Evolutionary conservation across 768 basidiomycete genomes (phyloP).

Genomic region (Candolleomyces efflorescens): DNA sequence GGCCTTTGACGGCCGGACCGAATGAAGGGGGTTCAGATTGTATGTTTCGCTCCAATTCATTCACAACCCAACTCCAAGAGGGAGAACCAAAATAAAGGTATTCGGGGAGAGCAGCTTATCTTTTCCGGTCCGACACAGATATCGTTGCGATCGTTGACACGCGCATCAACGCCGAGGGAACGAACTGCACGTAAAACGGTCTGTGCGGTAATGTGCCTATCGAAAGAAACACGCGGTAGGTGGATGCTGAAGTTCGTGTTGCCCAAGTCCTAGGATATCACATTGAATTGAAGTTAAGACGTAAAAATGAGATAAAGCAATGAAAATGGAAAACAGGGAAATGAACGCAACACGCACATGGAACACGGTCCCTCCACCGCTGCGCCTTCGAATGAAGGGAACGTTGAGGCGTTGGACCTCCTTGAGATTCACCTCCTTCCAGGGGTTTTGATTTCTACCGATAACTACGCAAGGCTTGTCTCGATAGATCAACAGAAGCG

Average conservation of each 20-base stretch:
- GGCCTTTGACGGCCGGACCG: too few species aligned
- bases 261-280: constrained; percentile 71
- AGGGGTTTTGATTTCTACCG: constrained; percentile 96
- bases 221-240: constrained; percentile 74
- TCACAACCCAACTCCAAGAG: too few species aligned
- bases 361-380: constrained; percentile 95
- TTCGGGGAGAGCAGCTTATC: constrained; percentile 53
- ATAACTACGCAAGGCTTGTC: constrained; percentile 89
- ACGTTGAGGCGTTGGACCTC: constrained; percentile 49
- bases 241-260: constrained; percentile 98
- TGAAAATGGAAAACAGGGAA: neutral
- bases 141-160: constrained; percentile 88
- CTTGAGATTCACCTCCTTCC: constrained; percentile 89
- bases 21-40: too few species aligned
- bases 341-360: constrained; percentile 57
- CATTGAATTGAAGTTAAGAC: neutral
- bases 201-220: constrained; percentile 72
- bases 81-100: too few species aligned
- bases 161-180: constrained; percentile 69
- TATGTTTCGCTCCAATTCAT: too few species aligned
- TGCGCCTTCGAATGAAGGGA: constrained; percentile 79
- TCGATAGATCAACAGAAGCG: constrained; percentile 83
- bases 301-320: neutral
- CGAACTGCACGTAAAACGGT: constrained; percentile 76
- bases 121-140: constrained; percentile 81